phyloP scores from a whole-genome alignment of 1,139 yeast species.

The Ogataea hybrid region DNA sequence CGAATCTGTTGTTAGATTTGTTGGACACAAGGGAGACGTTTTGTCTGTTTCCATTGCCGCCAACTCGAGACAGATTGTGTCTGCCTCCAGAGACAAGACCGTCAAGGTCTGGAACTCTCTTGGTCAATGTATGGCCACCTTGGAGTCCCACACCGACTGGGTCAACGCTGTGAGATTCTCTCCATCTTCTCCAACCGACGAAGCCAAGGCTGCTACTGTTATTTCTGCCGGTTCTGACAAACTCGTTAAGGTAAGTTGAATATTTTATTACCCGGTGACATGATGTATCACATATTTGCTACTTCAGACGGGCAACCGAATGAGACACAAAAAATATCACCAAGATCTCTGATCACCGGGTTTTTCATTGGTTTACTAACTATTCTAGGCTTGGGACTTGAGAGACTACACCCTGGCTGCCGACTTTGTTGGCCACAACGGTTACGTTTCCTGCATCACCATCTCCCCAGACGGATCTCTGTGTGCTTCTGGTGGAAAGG shows the following conservation, averaged over 20 bases:
- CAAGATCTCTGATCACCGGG: conserved; percentile 89
- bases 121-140: conserved; percentile 97
- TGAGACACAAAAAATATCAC: conserved; percentile 96
- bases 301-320: conserved; percentile 93
- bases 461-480: conserved; percentile 99
- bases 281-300: conserved; percentile 93
- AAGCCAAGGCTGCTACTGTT: conserved; percentile 56
- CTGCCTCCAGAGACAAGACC: conserved; percentile 99
- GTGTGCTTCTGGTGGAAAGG: conserved; percentile 99
- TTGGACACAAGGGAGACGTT: conserved; percentile 98
- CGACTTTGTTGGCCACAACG: conserved; percentile 99
- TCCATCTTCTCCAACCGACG: conserved; percentile 34
- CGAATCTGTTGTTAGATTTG: conserved; percentile 92
- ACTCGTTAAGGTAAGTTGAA: conserved; percentile 91
- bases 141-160: conserved; percentile 98
- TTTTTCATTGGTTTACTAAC: conserved; percentile 21
- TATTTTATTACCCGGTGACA: conserved; percentile 26
- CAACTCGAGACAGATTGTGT: conserved; percentile 97
- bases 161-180: conserved; percentile 98
- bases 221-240: conserved; percentile 99
- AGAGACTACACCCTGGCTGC: conserved; percentile 73
- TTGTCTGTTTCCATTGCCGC: conserved; percentile 95
- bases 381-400: conserved; percentile 86
- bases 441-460: conserved; percentile 96
- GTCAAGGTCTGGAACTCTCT: conserved; percentile 99